These are phyloP conservation scores for Thielaviopsis euricoi DNA, from an alignment of 2,329 filamentous ascomycete species.

Conservation along the genomic window DNA sequence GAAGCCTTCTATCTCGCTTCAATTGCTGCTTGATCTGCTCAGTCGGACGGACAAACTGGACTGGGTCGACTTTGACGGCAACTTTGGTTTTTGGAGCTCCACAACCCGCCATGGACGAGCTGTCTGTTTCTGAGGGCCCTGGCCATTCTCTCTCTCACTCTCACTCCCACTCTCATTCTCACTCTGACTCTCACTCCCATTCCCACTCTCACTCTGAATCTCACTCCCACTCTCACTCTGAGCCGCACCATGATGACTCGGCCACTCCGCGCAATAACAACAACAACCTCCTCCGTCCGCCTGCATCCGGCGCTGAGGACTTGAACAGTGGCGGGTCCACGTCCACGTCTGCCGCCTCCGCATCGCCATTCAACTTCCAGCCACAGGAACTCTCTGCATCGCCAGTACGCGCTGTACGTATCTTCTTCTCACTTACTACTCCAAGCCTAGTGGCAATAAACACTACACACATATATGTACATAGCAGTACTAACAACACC, in stretches of 20 bases:
- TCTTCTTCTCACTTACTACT: background rate
- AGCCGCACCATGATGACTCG: background rate
- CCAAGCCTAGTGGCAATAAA: background rate
- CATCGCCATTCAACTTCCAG: slow-evolving; percentile 87
- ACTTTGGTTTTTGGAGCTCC: no score
- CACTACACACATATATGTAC: no score
- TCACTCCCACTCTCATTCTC: background rate
- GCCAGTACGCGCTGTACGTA: slow-evolving; percentile 59
- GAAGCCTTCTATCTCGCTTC: no score
- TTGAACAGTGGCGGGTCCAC: slow-evolving; percentile 11
- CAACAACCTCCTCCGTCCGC: slow-evolving; percentile 15
- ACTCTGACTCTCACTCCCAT: background rate
- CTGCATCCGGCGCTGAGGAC: background rate
- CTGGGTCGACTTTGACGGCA: no score
- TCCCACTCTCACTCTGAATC: slow-evolving; percentile 22
- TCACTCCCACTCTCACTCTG: slow-evolving; percentile 22
- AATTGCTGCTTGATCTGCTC: no score
- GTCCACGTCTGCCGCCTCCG: slow-evolving; percentile 15
- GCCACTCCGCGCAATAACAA: background rate
- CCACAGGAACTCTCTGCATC: slow-evolving; percentile 60
- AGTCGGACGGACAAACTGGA: no score
- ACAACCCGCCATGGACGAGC: background rate
- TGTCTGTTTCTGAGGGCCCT: background rate
- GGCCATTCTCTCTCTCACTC: slow-evolving; percentile 3
- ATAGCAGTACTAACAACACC: background rate